Conservation (phyloP, 2,329 filamentous ascomycete species). For the Rutstroemia sp. region DNA sequence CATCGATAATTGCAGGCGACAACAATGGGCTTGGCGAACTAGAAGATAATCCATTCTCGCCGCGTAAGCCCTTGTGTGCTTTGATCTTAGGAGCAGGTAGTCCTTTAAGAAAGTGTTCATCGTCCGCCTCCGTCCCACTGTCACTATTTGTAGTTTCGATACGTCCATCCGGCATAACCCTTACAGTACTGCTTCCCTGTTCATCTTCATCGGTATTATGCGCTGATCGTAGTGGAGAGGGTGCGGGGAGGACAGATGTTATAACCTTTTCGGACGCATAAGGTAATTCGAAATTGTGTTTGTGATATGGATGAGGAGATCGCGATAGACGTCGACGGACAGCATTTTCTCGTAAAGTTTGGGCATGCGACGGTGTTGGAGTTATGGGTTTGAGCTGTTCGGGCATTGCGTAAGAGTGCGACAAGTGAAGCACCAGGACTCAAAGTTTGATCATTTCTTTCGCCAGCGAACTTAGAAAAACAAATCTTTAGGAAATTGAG, state of each 20-base stretch:
- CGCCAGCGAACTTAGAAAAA: neutral
- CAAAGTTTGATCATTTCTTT: neutral
- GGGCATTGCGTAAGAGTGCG: slow-evolving; percentile 5
- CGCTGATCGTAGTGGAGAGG: slow-evolving; percentile 21
- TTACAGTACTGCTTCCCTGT: slow-evolving; percentile 13
- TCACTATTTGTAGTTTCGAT: slow-evolving; percentile 58
- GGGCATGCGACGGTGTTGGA: slow-evolving; percentile 6
- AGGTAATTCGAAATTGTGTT: slow-evolving; percentile 47
- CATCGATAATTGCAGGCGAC: slow-evolving; percentile 40
- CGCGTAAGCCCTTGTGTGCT: slow-evolving; percentile 71
- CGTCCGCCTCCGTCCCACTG: slow-evolving; percentile 90
- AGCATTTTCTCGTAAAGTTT: slow-evolving; percentile 9
- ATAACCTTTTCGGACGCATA: slow-evolving; percentile 39
- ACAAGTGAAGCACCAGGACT: neutral
- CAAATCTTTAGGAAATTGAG: neutral
- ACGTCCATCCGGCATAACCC: slow-evolving; percentile 12
- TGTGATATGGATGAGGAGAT: slow-evolving; percentile 63
- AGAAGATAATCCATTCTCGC: slow-evolving; percentile 46
- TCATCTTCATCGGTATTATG: slow-evolving; percentile 28
- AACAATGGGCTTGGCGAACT: slow-evolving; percentile 48
- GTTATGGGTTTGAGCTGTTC: slow-evolving; percentile 5
- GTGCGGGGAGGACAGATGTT: slow-evolving; percentile 16
- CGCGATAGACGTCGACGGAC: slow-evolving; percentile 31
- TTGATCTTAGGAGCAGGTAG: slow-evolving; percentile 70
- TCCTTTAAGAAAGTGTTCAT: slow-evolving; percentile 82